These are phyloP conservation scores for Cyclostephanos tholiformis DNA, from an alignment of 108 stramenopile genomes.

Conservation along the genomic window DNA sequence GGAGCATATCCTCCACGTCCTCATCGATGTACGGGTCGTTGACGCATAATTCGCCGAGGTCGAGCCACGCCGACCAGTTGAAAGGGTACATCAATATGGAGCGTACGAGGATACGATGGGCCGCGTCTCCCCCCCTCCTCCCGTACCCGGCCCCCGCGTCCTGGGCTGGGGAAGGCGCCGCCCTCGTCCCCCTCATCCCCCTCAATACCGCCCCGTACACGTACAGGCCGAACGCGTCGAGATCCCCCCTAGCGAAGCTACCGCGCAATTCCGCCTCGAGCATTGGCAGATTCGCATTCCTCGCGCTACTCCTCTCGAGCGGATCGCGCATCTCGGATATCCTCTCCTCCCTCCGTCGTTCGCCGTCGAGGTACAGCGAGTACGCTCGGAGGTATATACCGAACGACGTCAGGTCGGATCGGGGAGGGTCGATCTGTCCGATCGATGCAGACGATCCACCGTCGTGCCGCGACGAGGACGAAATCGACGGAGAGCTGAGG, in stretches of 20 bases:
- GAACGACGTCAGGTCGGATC: constrained; percentile 48
- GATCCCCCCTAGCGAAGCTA: constrained; percentile 20
- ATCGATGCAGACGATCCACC: constrained; percentile 6
- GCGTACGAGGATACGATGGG: constrained; percentile 71
- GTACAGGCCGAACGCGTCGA: constrained; percentile 94
- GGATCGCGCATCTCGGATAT: constrained; percentile 70
- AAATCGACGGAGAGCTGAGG: constrained; percentile 33
- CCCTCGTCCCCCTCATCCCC: constrained; percentile 41
- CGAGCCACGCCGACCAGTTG: constrained; percentile 98
- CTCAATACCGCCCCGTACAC: constrained; percentile 83
- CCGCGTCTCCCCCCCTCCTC: constrained; percentile 17
- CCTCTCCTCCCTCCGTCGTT: constrained; percentile 88
- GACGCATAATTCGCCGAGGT: constrained; percentile 74
- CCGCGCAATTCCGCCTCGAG: constrained; percentile 76
- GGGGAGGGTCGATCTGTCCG: constrained; percentile 46
- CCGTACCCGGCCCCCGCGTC: background rate
- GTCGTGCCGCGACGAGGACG: background rate
- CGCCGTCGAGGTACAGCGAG: constrained; percentile 92
- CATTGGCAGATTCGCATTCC: constrained; percentile 63
- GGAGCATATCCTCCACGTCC: constrained; percentile 60
- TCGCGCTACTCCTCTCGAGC: constrained; percentile 39
- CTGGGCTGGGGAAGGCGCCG: constrained; percentile 8
- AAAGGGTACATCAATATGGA: constrained; percentile 80
- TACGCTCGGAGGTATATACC: constrained; percentile 86
- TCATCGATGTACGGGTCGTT: constrained; percentile 67